These are phyloP conservation scores for Neonectria ditissima DNA, from an alignment of 2,329 filamentous ascomycete genomes.

Conservation along the genomic window DNA sequence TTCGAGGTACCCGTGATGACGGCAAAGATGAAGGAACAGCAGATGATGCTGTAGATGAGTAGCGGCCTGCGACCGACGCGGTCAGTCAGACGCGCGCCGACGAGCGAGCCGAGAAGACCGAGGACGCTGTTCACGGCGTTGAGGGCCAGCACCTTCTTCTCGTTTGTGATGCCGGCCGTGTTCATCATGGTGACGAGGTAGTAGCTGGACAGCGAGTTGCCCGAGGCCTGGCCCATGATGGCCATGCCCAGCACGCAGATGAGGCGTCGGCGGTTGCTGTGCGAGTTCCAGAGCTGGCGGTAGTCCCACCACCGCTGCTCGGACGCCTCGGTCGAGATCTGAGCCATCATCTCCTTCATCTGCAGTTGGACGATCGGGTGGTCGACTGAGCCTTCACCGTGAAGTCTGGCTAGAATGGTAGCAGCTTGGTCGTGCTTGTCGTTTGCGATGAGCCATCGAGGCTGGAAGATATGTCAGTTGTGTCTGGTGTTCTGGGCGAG, in stretches of 20 bases:
- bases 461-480: slow-evolving; percentile 23
- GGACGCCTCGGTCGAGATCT: slow-evolving; percentile 56
- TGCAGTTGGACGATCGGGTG: slow-evolving; percentile 55
- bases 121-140: slow-evolving; percentile 59
- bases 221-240: slow-evolving; percentile 66
- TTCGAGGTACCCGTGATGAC: slow-evolving; percentile 50
- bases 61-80: slow-evolving; percentile 64
- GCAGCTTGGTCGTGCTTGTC: slow-evolving; percentile 52
- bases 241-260: slow-evolving; percentile 64
- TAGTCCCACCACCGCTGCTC: slow-evolving; percentile 68
- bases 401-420: slow-evolving; percentile 50
- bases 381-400: slow-evolving; percentile 48
- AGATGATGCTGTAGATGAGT: slow-evolving; percentile 58
- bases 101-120: slow-evolving; percentile 51
- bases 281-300: slow-evolving; percentile 61
- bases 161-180: slow-evolving; percentile 34
- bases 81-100: slow-evolving; percentile 59
- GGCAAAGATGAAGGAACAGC: slow-evolving; percentile 56
- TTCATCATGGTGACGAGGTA: slow-evolving; percentile 63
- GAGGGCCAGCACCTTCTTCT: slow-evolving; percentile 63
- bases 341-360: slow-evolving; percentile 53
- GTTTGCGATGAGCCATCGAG: slow-evolving; percentile 55
- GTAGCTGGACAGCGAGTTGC: slow-evolving; percentile 63
- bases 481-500: no score
- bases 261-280: slow-evolving; percentile 61